These are phyloP conservation scores for Gossypium herbaceum DNA, from an alignment of 345 rosid genomes.

Conservation along the genomic window DNA sequence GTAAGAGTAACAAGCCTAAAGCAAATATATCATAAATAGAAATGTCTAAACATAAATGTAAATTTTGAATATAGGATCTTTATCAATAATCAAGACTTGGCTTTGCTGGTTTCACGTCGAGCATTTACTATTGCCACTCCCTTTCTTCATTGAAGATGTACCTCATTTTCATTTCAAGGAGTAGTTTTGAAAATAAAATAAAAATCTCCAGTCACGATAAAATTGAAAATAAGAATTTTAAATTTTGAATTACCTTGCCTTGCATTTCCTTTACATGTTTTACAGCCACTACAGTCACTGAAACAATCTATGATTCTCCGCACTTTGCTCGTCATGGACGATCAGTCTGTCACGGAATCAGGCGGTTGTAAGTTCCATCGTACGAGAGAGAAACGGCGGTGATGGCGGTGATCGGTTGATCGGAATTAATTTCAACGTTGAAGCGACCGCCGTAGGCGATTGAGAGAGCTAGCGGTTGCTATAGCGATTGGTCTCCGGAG, in stretches of 20 bases:
- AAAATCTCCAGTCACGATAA: slow-evolving; percentile 5
- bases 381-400: not conserved
- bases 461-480: not conserved
- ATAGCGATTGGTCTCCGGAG: not conserved
- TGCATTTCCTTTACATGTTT: slow-evolving; percentile 13
- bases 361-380: not conserved
- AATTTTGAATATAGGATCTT: not conserved
- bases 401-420: not conserved
- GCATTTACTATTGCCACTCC: slow-evolving; percentile 5
- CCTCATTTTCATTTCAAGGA: slow-evolving; percentile 13
- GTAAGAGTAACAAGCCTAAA: slow-evolving; percentile 1
- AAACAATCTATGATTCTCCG: slow-evolving; percentile 36
- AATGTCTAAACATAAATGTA: not conserved
- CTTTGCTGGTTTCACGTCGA: not conserved
- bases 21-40: not conserved
- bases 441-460: not conserved
- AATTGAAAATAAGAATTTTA: slow-evolving; percentile 12
- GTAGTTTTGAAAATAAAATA: slow-evolving; percentile 5
- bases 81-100: not conserved
- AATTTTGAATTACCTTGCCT: slow-evolving; percentile 20
- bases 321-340: slow-evolving; percentile 39
- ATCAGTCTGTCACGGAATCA: not conserved
- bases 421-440: not conserved
- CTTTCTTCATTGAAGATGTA: not conserved
- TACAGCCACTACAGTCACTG: slow-evolving; percentile 25